Evolutionary conservation across 768 basidiomycete species (phyloP).

Genomic region (Kondoa malvinella): DNA sequence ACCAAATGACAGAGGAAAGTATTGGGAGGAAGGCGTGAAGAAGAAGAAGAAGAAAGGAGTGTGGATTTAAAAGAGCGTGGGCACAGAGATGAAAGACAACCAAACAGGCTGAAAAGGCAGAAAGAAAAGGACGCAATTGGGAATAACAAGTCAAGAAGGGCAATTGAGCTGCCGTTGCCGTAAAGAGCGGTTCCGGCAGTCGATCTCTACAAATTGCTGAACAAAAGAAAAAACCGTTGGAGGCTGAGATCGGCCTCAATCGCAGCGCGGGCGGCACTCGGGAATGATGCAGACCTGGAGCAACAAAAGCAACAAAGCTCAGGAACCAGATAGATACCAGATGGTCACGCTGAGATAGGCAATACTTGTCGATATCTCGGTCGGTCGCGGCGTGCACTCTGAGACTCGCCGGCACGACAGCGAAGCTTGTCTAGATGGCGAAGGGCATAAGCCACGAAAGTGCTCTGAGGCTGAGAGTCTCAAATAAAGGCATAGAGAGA

Average conservation of each 20-base stretch:
- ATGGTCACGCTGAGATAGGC: too few species aligned
- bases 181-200: neutral
- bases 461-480: neutral
- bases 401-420: neutral
- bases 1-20: too few species aligned
- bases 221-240: neutral
- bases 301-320: too few species aligned
- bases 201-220: neutral
- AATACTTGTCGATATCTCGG: too few species aligned
- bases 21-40: too few species aligned
- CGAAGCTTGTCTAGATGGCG: neutral
- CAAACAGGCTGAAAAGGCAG: neutral
- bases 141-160: neutral
- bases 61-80: too few species aligned
- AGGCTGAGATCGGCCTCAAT: neutral
- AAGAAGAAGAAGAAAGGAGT: too few species aligned
- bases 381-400: too few species aligned
- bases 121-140: neutral
- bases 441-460: neutral
- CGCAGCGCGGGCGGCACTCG: neutral
- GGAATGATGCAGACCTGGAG: neutral
- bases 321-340: too few species aligned
- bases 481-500: too few species aligned
- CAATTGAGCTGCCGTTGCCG: neutral
- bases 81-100: neutral